A percentile compares a stretch with the other conserved stretches of the same genome.
Conservation (phyloP, 169 alveolate species). For the Plasmodium cynomolgi region DNA sequence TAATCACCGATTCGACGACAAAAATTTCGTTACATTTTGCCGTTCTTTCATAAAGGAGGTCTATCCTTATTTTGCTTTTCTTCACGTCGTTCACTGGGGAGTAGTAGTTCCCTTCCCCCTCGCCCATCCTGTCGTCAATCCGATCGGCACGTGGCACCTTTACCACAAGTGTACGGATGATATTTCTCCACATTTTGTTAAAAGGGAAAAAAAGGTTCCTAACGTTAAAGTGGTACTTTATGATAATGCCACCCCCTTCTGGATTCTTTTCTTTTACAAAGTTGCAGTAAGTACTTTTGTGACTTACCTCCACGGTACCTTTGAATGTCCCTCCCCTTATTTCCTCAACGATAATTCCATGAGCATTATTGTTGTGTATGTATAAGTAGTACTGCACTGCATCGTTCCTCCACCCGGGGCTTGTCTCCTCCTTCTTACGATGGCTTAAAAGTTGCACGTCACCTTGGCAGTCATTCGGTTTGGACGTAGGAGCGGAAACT, state of each 20-base stretch:
- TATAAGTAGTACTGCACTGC: constrained; percentile 24
- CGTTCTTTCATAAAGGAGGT: constrained; percentile 31
- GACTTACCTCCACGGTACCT: background rate
- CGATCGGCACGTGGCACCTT: constrained; percentile 12
- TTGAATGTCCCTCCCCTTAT: background rate
- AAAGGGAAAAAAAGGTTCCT: constrained; percentile 48
- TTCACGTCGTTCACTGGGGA: constrained; percentile 8
- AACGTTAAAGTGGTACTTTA: constrained; percentile 25
- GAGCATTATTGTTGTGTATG: constrained; percentile 33
- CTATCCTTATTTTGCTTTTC: constrained; percentile 62
- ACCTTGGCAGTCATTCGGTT: background rate
- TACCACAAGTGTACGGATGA: background rate
- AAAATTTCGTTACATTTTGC: constrained; percentile 57
- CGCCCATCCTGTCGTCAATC: background rate
- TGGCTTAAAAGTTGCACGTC: background rate
- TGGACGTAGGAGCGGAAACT: background rate
- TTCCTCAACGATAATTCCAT: constrained; percentile 16
- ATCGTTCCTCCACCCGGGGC: background rate
- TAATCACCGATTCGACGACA: constrained; percentile 50
- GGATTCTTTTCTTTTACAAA: constrained; percentile 11
- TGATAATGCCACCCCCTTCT: background rate
- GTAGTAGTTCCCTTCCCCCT: background rate
- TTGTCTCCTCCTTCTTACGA: background rate
- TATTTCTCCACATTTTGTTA: constrained; percentile 25
- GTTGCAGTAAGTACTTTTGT: constrained; percentile 50